Evolutionary conservation across 1,139 yeast species (phyloP), one percentile per base, ranked within the genome.

Genomic region (Suhomyces guaymorum): DNA sequence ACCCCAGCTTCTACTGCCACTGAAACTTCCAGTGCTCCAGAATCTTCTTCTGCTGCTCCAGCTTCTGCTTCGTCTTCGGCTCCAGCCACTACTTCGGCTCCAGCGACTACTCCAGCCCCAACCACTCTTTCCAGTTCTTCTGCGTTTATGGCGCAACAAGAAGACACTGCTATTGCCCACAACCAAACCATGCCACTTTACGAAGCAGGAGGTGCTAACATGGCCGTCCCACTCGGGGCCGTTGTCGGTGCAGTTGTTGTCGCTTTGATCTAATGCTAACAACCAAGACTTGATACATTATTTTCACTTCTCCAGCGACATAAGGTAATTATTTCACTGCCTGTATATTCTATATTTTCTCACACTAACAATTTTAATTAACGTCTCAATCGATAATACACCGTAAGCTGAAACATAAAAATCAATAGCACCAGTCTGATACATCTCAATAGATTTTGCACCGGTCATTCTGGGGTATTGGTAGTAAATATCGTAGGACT

Each of bases 201-300:
- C n/a, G 38, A 38, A 17, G 44, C 37, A 20, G 48, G 37, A 16
- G 55, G 45, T 12, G 42, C 44, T 19, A 43, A 46, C 4, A 33
- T 51, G 18, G 39, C 47, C 22, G 62, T 58, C 16, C 67, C 70
- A 24, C 52, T 55, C 11, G 70, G 72, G 33, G 69, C 64, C 24
- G 47, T 57, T 9, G 30, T 66, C 19, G 70, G 70, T 23, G 66
- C 63, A 12, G 46, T 55, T 39, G 70, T 63, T 24, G 46, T 66
- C 38, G 66, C 66, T 17, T 55, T 68, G 41, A 47, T 67, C 45
- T 67, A 53, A 51, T 12, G 12, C 11, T 25, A 15, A 9, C 16
- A 16, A 11, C 19, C 5, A 17, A 6, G 5, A 13, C 14, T 8
- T 12, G 25, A 15, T 28, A 21, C 21, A 28, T 15, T 15, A 11